phyloP scores from a whole-genome alignment of 1,284 basidiomycete genomes.

The Pseudozyma thailandica region DNA sequence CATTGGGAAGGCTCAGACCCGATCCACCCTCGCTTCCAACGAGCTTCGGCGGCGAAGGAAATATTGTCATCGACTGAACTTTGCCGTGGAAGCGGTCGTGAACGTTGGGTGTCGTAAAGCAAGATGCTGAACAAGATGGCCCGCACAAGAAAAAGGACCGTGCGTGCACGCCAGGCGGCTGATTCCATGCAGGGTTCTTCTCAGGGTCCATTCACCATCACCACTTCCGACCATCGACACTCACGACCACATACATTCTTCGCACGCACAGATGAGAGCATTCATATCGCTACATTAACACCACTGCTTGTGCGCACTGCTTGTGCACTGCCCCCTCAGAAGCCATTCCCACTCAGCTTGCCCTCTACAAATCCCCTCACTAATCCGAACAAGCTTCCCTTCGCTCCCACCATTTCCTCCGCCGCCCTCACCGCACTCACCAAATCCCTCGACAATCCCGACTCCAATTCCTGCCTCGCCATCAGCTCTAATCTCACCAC shows the following conservation, averaged over 20 bases:
- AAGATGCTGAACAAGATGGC: too few species aligned
- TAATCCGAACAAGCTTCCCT: slow-evolving; percentile 19
- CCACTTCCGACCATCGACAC: neutral
- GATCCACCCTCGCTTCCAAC: neutral
- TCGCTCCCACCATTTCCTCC: slow-evolving; percentile 24
- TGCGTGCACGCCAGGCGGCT: neutral
- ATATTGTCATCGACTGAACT: neutral
- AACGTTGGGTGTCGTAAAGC: neutral
- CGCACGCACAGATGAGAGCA: neutral
- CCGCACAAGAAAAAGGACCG: neutral
- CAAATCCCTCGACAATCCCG: slow-evolving; percentile 35
- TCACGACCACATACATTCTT: neutral
- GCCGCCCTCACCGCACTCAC: slow-evolving; percentile 33
- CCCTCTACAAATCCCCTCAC: slow-evolving; percentile 35
- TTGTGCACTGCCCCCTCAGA: slow-evolving; percentile 6
- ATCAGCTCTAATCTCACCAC: slow-evolving; percentile 24
- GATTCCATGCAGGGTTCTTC: neutral
- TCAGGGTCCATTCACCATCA: slow-evolving; percentile 8
- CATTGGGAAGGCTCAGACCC: neutral
- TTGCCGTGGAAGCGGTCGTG: neutral
- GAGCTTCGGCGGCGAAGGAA: neutral
- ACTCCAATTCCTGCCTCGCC: slow-evolving; percentile 43
- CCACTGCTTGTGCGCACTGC: too few species aligned
- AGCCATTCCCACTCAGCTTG: slow-evolving; percentile 20
- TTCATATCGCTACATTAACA: neutral